These are phyloP conservation scores for Claviceps citrina DNA, from an alignment of 2,329 filamentous ascomycete species.

Conservation along the genomic window DNA sequence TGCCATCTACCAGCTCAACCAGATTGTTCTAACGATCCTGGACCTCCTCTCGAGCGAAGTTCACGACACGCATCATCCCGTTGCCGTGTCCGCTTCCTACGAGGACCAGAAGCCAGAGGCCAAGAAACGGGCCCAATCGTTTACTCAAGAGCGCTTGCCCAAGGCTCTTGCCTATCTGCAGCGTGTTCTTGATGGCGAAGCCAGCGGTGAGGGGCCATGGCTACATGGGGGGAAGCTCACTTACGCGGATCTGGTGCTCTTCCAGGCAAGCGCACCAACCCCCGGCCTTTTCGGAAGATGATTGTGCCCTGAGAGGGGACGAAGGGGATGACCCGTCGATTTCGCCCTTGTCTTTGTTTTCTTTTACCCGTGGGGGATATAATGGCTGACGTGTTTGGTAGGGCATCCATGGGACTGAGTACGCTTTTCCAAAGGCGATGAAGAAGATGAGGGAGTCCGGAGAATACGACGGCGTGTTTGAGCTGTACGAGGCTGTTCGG, in stretches of 20 bases:
- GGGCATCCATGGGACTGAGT: constrained; percentile 42
- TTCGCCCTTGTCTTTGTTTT: no score
- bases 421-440: constrained; percentile 56
- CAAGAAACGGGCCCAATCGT: constrained; percentile 40
- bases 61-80: constrained; percentile 64
- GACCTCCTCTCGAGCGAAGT: constrained; percentile 56
- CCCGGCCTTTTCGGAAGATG: neutral
- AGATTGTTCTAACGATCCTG: constrained; percentile 51
- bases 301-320: neutral
- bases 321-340: no score
- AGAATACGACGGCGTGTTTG: constrained; percentile 47
- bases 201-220: constrained; percentile 44
- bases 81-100: constrained; percentile 45
- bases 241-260: constrained; percentile 60
- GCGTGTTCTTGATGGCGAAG: constrained; percentile 41
- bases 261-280: constrained; percentile 43
- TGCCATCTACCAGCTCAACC: constrained; percentile 43
- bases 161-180: constrained; percentile 62
- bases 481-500: constrained; percentile 47
- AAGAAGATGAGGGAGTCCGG: constrained; percentile 35
- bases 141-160: constrained; percentile 46
- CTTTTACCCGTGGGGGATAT: neutral
- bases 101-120: constrained; percentile 61
- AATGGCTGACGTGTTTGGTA: constrained; percentile 11
- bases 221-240: constrained; percentile 50